A percentile compares a stretch with the other conserved stretches of the same genome.
These are phyloP conservation scores for Aspergillus ustus DNA, from an alignment of 2,329 filamentous ascomycete species.

Conservation along the genomic window DNA sequence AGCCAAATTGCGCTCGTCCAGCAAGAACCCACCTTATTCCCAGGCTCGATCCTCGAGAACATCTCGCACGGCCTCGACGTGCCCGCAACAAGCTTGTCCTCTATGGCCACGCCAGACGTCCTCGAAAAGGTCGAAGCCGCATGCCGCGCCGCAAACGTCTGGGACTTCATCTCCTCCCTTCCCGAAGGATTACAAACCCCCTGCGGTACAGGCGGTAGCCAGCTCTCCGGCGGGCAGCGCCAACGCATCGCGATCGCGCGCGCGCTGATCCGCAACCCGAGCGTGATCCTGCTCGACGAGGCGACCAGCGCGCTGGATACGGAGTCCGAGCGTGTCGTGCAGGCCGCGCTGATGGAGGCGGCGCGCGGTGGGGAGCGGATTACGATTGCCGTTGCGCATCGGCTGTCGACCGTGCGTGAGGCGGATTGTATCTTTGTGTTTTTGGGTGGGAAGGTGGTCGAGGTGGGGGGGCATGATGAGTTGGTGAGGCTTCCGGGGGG, in stretches of 20 bases:
- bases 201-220: constrained; percentile 91
- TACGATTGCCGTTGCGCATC: constrained; percentile 74
- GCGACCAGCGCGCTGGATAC: constrained; percentile 94
- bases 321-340: constrained; percentile 91
- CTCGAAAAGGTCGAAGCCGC: constrained; percentile 38
- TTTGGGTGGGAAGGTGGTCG: constrained; percentile 73
- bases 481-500: constrained; percentile 67
- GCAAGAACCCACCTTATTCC: constrained; percentile 75
- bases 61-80: constrained; percentile 60
- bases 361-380: constrained; percentile 48
- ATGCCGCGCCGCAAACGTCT: constrained; percentile 50
- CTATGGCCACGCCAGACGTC: constrained; percentile 24
- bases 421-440: constrained; percentile 91
- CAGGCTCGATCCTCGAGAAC: constrained; percentile 72
- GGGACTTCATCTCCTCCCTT: constrained; percentile 78
- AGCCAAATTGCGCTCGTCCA: constrained; percentile 70
- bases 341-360: constrained; percentile 69
- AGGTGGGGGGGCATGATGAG: constrained; percentile 78
- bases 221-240: constrained; percentile 93
- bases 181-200: constrained; percentile 91
- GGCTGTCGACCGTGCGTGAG: constrained; percentile 82
- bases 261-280: constrained; percentile 89
- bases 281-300: constrained; percentile 90
- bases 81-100: neutral
- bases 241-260: constrained; percentile 94